Percentiles rank a stretch among this genome's conserved stretches.
Evolutionary conservation across 306 rosid genomes (phyloP).

Genomic region (Abrus precatorius): DNA sequence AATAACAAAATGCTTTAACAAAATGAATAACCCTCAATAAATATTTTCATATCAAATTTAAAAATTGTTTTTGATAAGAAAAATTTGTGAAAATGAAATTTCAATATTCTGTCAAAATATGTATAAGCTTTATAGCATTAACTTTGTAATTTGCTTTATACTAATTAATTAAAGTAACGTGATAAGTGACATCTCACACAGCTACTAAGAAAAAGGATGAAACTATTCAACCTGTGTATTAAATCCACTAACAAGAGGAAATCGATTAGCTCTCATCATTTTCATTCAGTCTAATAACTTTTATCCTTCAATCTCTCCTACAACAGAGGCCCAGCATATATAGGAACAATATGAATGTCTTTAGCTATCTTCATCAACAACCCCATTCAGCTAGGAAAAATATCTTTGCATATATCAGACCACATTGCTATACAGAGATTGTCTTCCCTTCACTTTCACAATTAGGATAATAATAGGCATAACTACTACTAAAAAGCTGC

Average conservation of each 20-base stretch:
- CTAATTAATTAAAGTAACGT: conserved; percentile 25
- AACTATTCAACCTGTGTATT: conserved; percentile 40
- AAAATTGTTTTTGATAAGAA: conserved; percentile 31
- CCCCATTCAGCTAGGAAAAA: conserved; percentile 10
- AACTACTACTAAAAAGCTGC: conserved; percentile 45
- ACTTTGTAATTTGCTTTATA: conserved; percentile 39
- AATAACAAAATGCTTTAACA: neutral
- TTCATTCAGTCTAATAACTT: conserved; percentile 35
- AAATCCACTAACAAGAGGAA: conserved; percentile 48
- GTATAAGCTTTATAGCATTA: conserved; percentile 16
- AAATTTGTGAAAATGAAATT: conserved; percentile 36
- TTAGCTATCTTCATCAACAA: conserved; percentile 4
- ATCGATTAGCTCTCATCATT: conserved; percentile 25
- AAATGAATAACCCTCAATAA: conserved; percentile 34
- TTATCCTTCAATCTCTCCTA: conserved; percentile 9
- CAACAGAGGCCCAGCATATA: neutral
- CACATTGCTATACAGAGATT: neutral
- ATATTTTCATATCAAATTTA: conserved; percentile 16
- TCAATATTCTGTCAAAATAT: conserved; percentile 4
- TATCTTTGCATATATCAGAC: neutral
- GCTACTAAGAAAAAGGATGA: conserved; percentile 25
- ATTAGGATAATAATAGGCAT: conserved; percentile 37
- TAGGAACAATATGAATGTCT: neutral
- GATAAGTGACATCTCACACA: conserved; percentile 41
- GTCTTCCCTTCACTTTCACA: conserved; percentile 32